Evolutionary conservation across 1,139 yeast species (phyloP).

Genomic region (Kodamaea sp.): DNA sequence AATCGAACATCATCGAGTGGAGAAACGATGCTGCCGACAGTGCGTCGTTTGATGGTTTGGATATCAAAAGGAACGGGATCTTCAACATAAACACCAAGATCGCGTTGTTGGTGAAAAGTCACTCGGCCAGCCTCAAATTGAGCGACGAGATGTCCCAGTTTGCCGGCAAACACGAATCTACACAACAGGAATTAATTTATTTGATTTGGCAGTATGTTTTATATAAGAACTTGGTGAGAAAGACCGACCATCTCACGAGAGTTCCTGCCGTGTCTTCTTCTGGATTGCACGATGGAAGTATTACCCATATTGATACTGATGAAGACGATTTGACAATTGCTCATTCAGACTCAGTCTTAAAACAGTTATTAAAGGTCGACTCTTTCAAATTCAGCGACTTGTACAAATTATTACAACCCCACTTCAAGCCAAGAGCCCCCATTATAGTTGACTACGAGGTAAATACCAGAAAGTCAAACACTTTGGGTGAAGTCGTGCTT

Average conservation of each 20-base stretch:
- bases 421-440: slow-evolving; percentile 77
- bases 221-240: slow-evolving; percentile 64
- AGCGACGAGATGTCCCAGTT: slow-evolving; percentile 64
- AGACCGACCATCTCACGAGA: slow-evolving; percentile 29
- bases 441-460: slow-evolving; percentile 73
- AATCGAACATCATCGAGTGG: slow-evolving; percentile 46
- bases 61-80: slow-evolving; percentile 76
- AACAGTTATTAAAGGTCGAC: slow-evolving; percentile 53
- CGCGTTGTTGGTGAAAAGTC: slow-evolving; percentile 82
- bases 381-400: slow-evolving; percentile 71
- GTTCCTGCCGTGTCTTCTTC: slow-evolving; percentile 42
- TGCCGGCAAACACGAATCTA: slow-evolving; percentile 73
- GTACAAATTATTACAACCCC: slow-evolving; percentile 60
- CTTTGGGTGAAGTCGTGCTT: slow-evolving; percentile 76
- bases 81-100: slow-evolving; percentile 68
- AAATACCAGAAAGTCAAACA: slow-evolving; percentile 71
- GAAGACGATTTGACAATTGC: slow-evolving; percentile 47
- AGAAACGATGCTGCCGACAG: slow-evolving; percentile 25
- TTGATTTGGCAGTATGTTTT: slow-evolving; percentile 88
- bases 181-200: slow-evolving; percentile 85
- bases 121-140: slow-evolving; percentile 56
- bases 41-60: slow-evolving; percentile 75
- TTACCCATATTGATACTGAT: slow-evolving; percentile 18
- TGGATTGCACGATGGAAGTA: slow-evolving; percentile 8
- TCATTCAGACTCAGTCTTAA: slow-evolving; percentile 68